These are phyloP conservation scores for Pinus albicaulis DNA, from an alignment of 75 land plant genomes.

Conservation along the genomic window DNA sequence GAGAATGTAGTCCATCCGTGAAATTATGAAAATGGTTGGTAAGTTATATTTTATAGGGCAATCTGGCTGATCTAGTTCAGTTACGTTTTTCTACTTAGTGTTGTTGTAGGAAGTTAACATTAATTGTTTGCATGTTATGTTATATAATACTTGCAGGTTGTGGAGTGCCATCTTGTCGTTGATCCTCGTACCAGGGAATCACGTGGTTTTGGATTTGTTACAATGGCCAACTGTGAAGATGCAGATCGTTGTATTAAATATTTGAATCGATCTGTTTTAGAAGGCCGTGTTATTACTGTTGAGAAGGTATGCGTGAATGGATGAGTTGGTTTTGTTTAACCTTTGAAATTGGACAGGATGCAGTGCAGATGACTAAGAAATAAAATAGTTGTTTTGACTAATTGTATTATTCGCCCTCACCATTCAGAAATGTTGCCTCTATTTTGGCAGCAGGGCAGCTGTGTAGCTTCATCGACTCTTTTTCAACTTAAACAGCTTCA, in stretches of 20 bases:
- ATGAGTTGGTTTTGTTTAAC: neutral
- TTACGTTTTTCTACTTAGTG: neutral
- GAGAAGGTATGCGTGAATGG: slow-evolving; percentile 63
- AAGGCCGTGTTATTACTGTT: slow-evolving; percentile 86
- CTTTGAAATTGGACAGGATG: neutral
- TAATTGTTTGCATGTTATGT: neutral
- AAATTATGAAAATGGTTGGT: no score
- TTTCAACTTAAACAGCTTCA: slow-evolving; percentile 13
- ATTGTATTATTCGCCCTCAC: slow-evolving; percentile 8
- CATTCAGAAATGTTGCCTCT: slow-evolving; percentile 37
- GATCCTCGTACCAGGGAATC: slow-evolving; percentile 86
- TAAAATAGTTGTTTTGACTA: neutral
- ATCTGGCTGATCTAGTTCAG: no score
- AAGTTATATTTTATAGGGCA: no score
- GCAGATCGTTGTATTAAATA: slow-evolving; percentile 87
- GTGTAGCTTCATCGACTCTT: slow-evolving; percentile 48
- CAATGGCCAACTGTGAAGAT: slow-evolving; percentile 78
- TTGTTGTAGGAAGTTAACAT: neutral
- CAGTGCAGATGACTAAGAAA: neutral
- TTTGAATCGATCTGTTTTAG: slow-evolving; percentile 81
- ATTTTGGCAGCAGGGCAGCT: slow-evolving; percentile 50
- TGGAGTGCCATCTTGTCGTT: slow-evolving; percentile 68
- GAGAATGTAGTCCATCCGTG: no score
- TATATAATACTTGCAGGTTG: slow-evolving; percentile 42
- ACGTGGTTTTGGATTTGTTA: slow-evolving; percentile 94